A percentile compares a stretch with the other conserved stretches of the same genome.
Conservation (phyloP, 805 yeast species). For the Candida berthetii region DNA sequence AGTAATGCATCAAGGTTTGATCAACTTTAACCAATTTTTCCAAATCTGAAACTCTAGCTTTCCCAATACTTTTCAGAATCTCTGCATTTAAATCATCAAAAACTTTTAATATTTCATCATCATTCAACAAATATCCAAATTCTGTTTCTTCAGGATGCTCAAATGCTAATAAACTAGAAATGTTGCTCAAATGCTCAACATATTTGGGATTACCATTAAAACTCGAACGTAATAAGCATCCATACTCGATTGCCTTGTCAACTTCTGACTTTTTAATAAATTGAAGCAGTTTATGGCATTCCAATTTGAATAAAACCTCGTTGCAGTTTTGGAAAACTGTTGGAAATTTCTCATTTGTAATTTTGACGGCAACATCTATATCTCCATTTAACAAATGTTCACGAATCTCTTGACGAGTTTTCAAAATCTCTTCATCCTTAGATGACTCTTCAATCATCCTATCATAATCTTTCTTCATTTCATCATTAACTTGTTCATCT, state of each 20-base stretch:
- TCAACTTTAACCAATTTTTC: conserved; percentile 38
- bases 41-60: conserved; percentile 34
- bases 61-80: conserved; percentile 35
- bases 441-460: conserved; percentile 23
- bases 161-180: conserved; percentile 47
- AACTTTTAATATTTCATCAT: conserved; percentile 28
- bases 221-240: conserved; percentile 27
- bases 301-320: conserved; percentile 32
- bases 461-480: conserved; percentile 7
- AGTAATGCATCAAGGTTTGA: conserved; percentile 25
- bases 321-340: conserved; percentile 25
- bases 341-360: conserved; percentile 27
- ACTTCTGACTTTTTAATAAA: conserved; percentile 24
- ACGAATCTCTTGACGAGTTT: conserved; percentile 40
- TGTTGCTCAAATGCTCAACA: conserved; percentile 33
- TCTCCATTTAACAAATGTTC: conserved; percentile 31
- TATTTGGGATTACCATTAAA: conserved; percentile 26
- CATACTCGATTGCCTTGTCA: conserved; percentile 30
- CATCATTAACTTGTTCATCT: conserved; percentile 19
- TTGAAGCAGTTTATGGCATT: conserved; percentile 37
- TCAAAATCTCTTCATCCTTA: conserved; percentile 28
- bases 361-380: conserved; percentile 24
- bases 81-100: conserved; percentile 37
- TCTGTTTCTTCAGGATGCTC: conserved; percentile 37
- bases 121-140: conserved; percentile 29